A percentile compares a stretch with the other conserved stretches of the same genome.
Evolutionary conservation across 2,329 filamentous ascomycete genomes (phyloP).

Genomic region (Aureobasidium sp.): DNA sequence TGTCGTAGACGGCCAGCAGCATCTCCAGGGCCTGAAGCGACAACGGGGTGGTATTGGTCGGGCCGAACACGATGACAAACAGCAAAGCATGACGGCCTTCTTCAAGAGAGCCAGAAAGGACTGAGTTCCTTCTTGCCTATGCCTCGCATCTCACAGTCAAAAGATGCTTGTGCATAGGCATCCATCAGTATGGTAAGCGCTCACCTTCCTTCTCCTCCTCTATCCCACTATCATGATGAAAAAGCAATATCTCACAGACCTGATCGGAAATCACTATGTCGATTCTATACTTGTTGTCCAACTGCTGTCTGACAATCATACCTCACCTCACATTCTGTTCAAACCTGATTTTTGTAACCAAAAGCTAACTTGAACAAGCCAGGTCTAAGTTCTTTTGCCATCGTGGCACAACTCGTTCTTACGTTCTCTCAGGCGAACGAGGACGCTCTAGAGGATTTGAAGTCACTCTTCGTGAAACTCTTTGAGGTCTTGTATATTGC

Average conservation of each 20-base stretch:
- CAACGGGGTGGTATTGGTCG: slow-evolving; percentile 78
- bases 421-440: neutral
- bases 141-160: neutral
- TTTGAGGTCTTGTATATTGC: neutral
- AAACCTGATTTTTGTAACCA: neutral
- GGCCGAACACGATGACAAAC: slow-evolving; percentile 62
- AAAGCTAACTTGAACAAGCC: slow-evolving; percentile 9
- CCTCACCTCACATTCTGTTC: neutral
- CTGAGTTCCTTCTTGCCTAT: slow-evolving; percentile 18
- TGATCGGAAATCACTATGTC: slow-evolving; percentile 67
- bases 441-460: too few relatives aligned
- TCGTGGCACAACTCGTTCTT: neutral
- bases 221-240: slow-evolving; percentile 41
- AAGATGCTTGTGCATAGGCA: neutral
- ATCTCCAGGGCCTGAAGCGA: slow-evolving; percentile 67
- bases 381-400: neutral
- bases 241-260: slow-evolving; percentile 66
- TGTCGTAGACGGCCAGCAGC: slow-evolving; percentile 59
- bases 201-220: slow-evolving; percentile 14
- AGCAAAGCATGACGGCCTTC: slow-evolving; percentile 69
- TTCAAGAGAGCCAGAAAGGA: slow-evolving; percentile 53
- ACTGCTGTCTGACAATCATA: slow-evolving; percentile 66
- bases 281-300: slow-evolving; percentile 59
- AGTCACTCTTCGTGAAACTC: neutral
- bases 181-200: slow-evolving; percentile 21